These are phyloP conservation scores for Phaffia tasmanica DNA, from an alignment of 768 basidiomycete genomes.

Conservation along the genomic window DNA sequence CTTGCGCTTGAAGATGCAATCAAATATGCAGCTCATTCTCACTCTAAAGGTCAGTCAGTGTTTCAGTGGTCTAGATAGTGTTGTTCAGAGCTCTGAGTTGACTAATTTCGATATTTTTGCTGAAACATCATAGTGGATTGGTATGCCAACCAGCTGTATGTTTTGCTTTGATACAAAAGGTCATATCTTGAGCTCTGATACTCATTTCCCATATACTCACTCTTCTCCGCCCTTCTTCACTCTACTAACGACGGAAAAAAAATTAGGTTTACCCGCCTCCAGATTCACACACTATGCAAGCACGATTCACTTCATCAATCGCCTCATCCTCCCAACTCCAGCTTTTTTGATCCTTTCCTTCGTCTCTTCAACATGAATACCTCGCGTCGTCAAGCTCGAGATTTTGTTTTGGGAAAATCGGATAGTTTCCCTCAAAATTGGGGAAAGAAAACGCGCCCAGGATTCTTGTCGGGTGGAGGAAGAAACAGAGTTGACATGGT, in stretches of 20 bases:
- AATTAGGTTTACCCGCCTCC: constrained; percentile 1
- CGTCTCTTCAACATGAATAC: constrained; percentile 5
- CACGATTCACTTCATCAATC: neutral
- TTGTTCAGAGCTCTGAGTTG: too few relatives aligned
- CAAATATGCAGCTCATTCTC: constrained; percentile 13
- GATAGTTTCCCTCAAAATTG: neutral
- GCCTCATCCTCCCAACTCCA: neutral
- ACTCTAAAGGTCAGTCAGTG: constrained; percentile 12
- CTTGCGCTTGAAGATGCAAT: constrained; percentile 21
- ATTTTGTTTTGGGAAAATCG: constrained; percentile 17
- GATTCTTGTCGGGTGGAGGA: constrained; percentile 5
- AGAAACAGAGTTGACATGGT: neutral
- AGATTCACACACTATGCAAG: constrained; percentile 20
- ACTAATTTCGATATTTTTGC: too few relatives aligned
- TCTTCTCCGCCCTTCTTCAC: neutral
- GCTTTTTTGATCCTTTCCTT: neutral
- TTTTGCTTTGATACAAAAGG: too few relatives aligned
- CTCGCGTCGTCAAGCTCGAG: constrained; percentile 12
- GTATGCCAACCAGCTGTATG: too few relatives aligned
- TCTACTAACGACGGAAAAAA: neutral
- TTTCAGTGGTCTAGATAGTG: too few relatives aligned
- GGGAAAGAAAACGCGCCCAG: constrained; percentile 14
- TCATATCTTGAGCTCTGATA: too few relatives aligned
- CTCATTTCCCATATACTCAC: neutral
- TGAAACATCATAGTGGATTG: too few relatives aligned